Evolutionary conservation across 208 protist genomes (phyloP).

Genomic region (Histomonas meleagridis): DNA sequence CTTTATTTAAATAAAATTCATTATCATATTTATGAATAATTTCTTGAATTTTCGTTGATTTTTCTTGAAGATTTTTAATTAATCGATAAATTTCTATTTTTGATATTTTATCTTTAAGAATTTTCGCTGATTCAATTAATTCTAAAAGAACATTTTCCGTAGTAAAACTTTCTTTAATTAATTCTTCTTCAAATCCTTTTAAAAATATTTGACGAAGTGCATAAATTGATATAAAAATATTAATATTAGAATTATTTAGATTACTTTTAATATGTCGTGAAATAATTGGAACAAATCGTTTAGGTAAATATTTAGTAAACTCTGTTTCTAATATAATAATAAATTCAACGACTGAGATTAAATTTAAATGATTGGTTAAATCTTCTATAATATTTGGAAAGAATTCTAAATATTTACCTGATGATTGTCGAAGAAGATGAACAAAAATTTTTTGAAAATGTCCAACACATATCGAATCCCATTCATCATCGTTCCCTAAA

Average conservation of each 20-base stretch:
- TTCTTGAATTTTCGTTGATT: not conserved
- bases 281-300: not conserved
- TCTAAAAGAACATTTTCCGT: not conserved
- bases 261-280: too few relatives aligned
- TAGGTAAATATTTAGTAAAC: not conserved
- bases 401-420: not conserved
- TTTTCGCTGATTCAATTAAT: not conserved
- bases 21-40: not conserved
- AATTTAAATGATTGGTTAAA: not conserved
- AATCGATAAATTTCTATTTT: not conserved
- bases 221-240: not conserved
- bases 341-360: not conserved
- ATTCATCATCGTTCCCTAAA: not conserved
- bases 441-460: slow-evolving; percentile 17
- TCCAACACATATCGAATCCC: not conserved
- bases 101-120: not conserved
- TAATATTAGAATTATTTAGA: too few relatives aligned
- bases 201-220: not conserved
- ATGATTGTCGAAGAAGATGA: not conserved
- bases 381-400: not conserved
- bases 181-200: not conserved
- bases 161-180: not conserved
- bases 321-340: not conserved
- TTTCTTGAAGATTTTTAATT: not conserved
- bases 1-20: not conserved